These are phyloP conservation scores for Albugo laibachii DNA, from an alignment of 352 stramenopile species.

Conservation along the genomic window DNA sequence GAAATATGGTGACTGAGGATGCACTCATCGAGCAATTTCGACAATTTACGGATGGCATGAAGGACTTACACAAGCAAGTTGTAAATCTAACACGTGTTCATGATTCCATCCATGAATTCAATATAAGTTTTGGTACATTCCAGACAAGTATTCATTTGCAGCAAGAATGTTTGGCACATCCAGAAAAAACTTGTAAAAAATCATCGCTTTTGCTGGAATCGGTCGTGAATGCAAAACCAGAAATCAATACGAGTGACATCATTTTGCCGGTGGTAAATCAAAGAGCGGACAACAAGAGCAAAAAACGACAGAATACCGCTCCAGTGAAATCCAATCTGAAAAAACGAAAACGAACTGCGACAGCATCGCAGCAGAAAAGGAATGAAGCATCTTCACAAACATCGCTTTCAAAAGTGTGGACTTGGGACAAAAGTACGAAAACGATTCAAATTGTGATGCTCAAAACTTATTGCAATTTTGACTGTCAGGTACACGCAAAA, in stretches of 20 bases:
- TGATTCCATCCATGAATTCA: constrained; percentile 54
- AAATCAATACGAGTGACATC: not conserved
- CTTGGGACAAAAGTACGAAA: constrained; percentile 51
- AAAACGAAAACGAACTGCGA: not conserved
- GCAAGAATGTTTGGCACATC: not conserved
- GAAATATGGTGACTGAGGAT: not conserved
- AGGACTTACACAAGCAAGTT: constrained; percentile 39
- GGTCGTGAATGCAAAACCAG: no score
- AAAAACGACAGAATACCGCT: not conserved
- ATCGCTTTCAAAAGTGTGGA: constrained; percentile 21
- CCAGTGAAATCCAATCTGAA: not conserved
- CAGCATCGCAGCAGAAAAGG: not conserved
- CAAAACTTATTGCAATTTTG: not conserved
- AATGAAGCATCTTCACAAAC: not conserved
- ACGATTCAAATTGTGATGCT: not conserved
- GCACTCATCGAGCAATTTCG: not conserved
- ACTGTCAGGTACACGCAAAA: constrained; percentile 2
- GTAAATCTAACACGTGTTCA: constrained; percentile 41
- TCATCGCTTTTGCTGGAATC: not conserved
- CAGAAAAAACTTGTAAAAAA: not conserved
- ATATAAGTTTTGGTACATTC: constrained; percentile 47
- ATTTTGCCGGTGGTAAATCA: not conserved
- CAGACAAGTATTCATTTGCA: constrained; percentile 59
- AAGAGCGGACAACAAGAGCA: not conserved
- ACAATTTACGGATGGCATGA: not conserved